Base-by-base conservation (phyloP, 306 rosid species). In the Corylus avellana region DNA sequence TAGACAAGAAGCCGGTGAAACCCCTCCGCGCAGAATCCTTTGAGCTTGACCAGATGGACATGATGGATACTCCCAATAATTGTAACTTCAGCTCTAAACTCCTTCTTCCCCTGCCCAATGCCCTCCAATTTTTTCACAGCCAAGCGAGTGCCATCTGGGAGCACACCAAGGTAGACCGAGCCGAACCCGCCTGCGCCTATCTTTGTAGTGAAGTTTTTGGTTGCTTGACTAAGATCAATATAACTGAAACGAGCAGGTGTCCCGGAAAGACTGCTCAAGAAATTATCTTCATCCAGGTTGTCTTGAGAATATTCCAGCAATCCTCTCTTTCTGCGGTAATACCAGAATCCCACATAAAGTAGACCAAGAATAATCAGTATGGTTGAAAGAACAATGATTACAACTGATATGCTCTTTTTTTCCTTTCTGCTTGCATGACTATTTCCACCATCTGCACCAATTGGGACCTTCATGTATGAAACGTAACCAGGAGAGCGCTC, bases 171-270 rank as follows among this genome's bases (percentile, higher is more conserved):
- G 53, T 85, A 90, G 44, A 90, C 91, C 53, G 91, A 87, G 20
- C 93, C 93, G 64, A 90, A 90, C 61, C 90, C 91, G 3, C 93
- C 93, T 3, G 83, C 79, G 50, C 93, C 93, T 42, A 90, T 76
- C 81, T 84, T 90, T 55, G 77, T 71, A 1, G 90, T 82, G 79
- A 90, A 90, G 48, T 88, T 86, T 50, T 50, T 72, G 1, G 92
- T 90, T 48, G 86, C 91, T 61, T 42, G 78, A 58, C 82, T 55
- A 37, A 90, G 84, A 67, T 88, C 87, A 18, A 78, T 74, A 68
- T 80, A 88, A 63, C 71, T 78, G 81, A 78, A 90, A 5, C 90
- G 88, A 44, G 73, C 75, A 0, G 94, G 91, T 87, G 57, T 63
- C 12, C 90, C 77, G 2, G 91, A 84, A 56, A 90, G 76, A 53